Evolutionary conservation across 495 filamentous ascomycete species (phyloP), one percentile per base, ranked within the genome.

Genomic region (Aspergillus biplanus): DNA sequence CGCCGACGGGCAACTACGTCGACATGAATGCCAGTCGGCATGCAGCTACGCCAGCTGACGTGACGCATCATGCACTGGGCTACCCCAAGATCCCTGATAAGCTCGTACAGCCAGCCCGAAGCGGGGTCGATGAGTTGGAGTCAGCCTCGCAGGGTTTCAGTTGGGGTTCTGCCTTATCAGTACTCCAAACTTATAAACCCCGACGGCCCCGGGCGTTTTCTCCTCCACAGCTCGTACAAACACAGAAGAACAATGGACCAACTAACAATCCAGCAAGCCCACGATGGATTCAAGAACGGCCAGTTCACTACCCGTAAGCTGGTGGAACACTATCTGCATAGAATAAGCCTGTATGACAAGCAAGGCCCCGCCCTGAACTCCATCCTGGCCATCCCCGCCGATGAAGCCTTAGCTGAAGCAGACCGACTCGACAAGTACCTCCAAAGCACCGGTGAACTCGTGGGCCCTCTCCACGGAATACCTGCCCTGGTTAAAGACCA

Each of bases 401-500:
- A 39, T 27, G 21, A 27, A 39, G 37, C 37, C 8, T 3, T 39
- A 8, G 37, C 7, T 8, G 8, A 39, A 39, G 37, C 37, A 8
- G 37, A 39, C 13, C 7, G 13, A 39, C 7, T 39, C 13, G 37
- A 39, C 37, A 39, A 39, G 37, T 3, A 39, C 37, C 13, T 7
- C 8, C 37, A 39, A 39, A 13, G 13, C 7, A 39, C 37, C 37
- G 7, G 8, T 7, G 8, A 39, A 13, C 4, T 39, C 4, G 37
- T 39, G 7, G 37, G 37, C 12, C 56, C 61, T 1, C 55, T 64
- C 15, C 31, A 58, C 35, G 61, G 85, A 68, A 75, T 90, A 11
- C 87, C 88, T 1, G 61, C 87, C 2, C 65, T 90, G 9, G 69
- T 90, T 6, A 90, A 90, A 71, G 87, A 89, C 67, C 89, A 88